phyloP scores from a whole-genome alignment of 305 asterid genomes.

The Fraxinus xanthoxyloides region DNA sequence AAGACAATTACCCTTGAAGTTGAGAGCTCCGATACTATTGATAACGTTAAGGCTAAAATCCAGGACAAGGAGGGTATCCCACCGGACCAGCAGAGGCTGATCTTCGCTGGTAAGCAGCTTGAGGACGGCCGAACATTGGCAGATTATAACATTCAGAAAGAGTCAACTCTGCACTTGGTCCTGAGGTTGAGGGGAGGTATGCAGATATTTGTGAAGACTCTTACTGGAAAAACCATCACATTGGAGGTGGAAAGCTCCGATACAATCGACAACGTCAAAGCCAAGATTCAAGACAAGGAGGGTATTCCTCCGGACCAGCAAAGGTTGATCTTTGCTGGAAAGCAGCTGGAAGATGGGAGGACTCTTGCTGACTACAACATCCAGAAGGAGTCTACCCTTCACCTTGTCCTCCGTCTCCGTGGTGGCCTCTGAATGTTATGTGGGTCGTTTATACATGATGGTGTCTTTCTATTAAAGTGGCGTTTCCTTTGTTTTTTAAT shows the following conservation, averaged over 20 bases:
- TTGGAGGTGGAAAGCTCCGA: too few relatives aligned
- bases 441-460: neutral
- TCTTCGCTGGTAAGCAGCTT: too few relatives aligned
- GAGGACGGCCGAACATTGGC: neutral
- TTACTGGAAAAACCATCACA: neutral
- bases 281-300: neutral
- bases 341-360: neutral
- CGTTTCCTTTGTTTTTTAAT: neutral
- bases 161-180: neutral
- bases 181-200: neutral
- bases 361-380: neutral
- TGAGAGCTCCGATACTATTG: too few relatives aligned
- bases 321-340: neutral
- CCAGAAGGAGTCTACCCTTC: constrained; percentile 1
- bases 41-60: neutral
- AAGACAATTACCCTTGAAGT: neutral
- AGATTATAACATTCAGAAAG: neutral
- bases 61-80: neutral
- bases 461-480: neutral
- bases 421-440: neutral
- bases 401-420: constrained; percentile 1
- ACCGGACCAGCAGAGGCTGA: too few relatives aligned
- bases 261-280: neutral
- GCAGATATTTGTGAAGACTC: neutral
- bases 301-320: neutral